phyloP scores from a whole-genome alignment of 2,329 filamentous ascomycete genomes.

The Zasmidium angulare region DNA sequence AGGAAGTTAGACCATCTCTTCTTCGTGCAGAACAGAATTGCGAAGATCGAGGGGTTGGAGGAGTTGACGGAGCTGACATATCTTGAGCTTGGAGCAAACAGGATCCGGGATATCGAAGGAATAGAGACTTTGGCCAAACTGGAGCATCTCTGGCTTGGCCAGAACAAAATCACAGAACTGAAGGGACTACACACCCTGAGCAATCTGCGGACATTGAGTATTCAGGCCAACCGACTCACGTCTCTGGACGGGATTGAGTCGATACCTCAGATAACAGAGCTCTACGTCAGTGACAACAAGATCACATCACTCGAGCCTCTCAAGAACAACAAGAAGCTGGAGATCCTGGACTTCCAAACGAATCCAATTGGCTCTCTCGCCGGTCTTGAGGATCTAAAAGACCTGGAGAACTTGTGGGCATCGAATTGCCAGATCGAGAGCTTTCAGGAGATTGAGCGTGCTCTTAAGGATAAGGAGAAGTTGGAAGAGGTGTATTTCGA shows the following conservation, averaged over 20 bases:
- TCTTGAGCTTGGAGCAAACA: constrained; percentile 88
- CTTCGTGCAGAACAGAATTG: constrained; percentile 93
- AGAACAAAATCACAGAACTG: constrained; percentile 91
- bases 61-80: constrained; percentile 73
- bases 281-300: constrained; percentile 96
- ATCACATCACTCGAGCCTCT: constrained; percentile 75
- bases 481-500: constrained; percentile 95
- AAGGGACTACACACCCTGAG: constrained; percentile 71
- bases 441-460: constrained; percentile 78
- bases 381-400: constrained; percentile 65
- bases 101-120: constrained; percentile 84
- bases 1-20: constrained; percentile 78
- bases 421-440: constrained; percentile 80
- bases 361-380: constrained; percentile 77
- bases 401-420: constrained; percentile 91
- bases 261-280: constrained; percentile 77
- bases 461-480: constrained; percentile 74
- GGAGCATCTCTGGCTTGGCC: constrained; percentile 91
- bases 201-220: constrained; percentile 83
- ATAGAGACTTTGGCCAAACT: constrained; percentile 73
- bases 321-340: constrained; percentile 55
- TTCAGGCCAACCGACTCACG: constrained; percentile 91
- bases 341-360: constrained; percentile 83
- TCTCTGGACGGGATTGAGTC: constrained; percentile 73
- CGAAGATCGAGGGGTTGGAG: constrained; percentile 79